Evolutionary conservation across 1,139 yeast genomes (phyloP).

Genomic region (Protomyces pachydermus): DNA sequence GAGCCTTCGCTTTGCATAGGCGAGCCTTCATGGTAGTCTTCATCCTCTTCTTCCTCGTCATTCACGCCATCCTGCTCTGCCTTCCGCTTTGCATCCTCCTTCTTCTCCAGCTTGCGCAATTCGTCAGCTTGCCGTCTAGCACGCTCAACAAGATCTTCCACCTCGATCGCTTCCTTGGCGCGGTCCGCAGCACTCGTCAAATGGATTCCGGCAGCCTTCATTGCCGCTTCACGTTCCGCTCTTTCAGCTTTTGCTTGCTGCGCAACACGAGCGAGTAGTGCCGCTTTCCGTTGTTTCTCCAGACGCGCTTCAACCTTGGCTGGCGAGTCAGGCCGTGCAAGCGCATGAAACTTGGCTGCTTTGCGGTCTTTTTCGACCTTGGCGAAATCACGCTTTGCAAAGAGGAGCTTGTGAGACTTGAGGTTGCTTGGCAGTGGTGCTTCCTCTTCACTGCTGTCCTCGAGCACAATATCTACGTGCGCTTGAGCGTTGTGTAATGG

Average conservation of each 20-base stretch:
- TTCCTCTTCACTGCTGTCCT: constrained; percentile 12
- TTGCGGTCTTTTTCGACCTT: constrained; percentile 16
- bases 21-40: constrained; percentile 36
- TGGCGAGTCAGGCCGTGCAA: constrained; percentile 27
- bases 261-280: constrained; percentile 34
- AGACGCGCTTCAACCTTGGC: constrained; percentile 28
- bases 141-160: constrained; percentile 54
- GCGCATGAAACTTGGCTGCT: constrained; percentile 22
- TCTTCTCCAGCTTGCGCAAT: constrained; percentile 44
- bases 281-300: constrained; percentile 29
- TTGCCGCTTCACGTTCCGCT: constrained; percentile 35
- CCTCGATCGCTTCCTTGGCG: constrained; percentile 39
- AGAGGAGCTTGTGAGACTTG: constrained; percentile 10
- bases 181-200: constrained; percentile 36
- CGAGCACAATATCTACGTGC: constrained; percentile 5
- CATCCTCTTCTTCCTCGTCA: constrained; percentile 41
- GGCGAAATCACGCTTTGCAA: constrained; percentile 5
- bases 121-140: constrained; percentile 44
- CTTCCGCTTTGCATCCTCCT: constrained; percentile 36
- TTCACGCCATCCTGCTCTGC: constrained; percentile 39
- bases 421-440: constrained; percentile 3
- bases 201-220: constrained; percentile 38
- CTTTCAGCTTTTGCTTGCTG: constrained; percentile 38
- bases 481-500: background rate
- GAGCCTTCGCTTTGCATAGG: constrained; percentile 36